Evolutionary conservation across 345 rosid genomes (phyloP).

Genomic region (Dipteronia sinensis): DNA sequence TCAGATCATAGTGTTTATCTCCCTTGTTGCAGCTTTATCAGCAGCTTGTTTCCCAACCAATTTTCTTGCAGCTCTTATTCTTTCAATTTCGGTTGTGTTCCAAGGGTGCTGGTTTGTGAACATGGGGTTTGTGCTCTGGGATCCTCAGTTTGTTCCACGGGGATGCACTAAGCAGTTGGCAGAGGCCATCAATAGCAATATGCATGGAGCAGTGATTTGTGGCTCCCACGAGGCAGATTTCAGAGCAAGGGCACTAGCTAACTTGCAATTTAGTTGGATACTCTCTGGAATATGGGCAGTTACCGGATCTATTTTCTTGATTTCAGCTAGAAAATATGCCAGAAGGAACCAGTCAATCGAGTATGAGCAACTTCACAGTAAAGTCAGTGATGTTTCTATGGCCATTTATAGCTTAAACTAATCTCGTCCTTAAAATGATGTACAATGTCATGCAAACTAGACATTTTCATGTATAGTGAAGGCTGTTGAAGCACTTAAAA

Average conservation of each 20-base stretch:
- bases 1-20: conserved; percentile 69
- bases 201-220: conserved; percentile 66
- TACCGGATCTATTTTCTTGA: conserved; percentile 58
- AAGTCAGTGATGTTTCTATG: conserved; percentile 37
- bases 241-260: conserved; percentile 76
- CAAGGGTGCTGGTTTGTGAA: conserved; percentile 87
- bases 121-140: conserved; percentile 92
- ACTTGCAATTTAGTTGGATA: conserved; percentile 95
- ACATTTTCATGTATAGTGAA: neutral
- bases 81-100: conserved; percentile 64
- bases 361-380: conserved; percentile 51
- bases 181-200: conserved; percentile 21
- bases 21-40: conserved; percentile 58
- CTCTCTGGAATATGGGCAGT: conserved; percentile 57
- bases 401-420: conserved; percentile 33
- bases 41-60: conserved; percentile 47
- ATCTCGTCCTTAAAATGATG: conserved; percentile 23
- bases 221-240: conserved; percentile 54
- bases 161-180: conserved; percentile 55
- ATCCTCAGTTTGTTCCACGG: conserved; percentile 59
- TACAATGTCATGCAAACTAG: neutral
- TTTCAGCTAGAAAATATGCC: conserved; percentile 43
- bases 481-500: neutral
- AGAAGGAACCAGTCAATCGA: conserved; percentile 29
- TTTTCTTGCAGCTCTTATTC: conserved; percentile 59